Evolutionary conservation across 371 early-diverging fungal species (phyloP), one percentile per base, ranked within the genome.

Genomic region (Umbelopsis sp.): DNA sequence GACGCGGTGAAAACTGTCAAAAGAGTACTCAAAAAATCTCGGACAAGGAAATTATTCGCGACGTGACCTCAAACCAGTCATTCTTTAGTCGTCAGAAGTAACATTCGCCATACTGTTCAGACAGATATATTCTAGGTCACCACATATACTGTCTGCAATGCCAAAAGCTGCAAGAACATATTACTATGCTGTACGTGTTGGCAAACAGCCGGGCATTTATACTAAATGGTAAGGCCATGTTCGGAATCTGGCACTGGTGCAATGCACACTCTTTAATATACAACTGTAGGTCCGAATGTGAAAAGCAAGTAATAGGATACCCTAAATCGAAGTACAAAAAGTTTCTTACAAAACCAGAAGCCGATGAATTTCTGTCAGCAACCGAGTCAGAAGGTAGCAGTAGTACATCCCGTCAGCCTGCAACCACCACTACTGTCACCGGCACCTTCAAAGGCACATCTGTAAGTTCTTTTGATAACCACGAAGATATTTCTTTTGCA

Each of bases 141-240:
- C 35, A 41, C 41, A 41, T 3, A 37, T 35, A 16, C 4, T 35
- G 4, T 25, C 14, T 18, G 22, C 69, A 65, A 65, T 79, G 79
- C 79, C 79, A 65, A 76, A 73, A 66, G 66, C 52, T 63, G 69
- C 41, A 71, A 72, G 41, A 69, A 53, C 69, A 44, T 74, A 65
- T 22, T 84, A 69, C 65, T 91, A 91, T 66, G 92, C 90, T 22
- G 92, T 91, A 0, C 81, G 81, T 3, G 65, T 66, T 5, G 92
- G 92, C 10, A 78, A 80, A 35, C 68, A 67, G 1, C 72, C 79
- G 18, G 92, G 92, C 20, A 72, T 91, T 6, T 91, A 84, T 69
- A 67, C 73, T 6, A 72, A 81, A 0, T 91, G 92, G 88, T 64
- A 78, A 65, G 20, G 2, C 18, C 5, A 22, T 25, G 8, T 50